A percentile compares a stretch with the other conserved stretches of the same genome.
Conservation (phyloP, 192 early-diverging fungal genomes). For the Rhizophagus sp. region DNA sequence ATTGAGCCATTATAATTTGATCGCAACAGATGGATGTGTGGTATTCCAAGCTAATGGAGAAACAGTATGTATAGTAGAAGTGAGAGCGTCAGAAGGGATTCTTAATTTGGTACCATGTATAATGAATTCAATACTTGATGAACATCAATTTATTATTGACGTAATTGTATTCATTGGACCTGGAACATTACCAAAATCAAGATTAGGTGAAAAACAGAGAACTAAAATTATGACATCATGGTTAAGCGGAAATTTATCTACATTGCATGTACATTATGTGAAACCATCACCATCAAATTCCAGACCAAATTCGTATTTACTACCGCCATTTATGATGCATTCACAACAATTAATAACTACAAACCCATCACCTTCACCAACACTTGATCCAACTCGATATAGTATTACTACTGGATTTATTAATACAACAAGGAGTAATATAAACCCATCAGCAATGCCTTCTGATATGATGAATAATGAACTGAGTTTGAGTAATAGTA, state of each 20-base stretch:
- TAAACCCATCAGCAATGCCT: not conserved
- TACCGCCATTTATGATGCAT: not conserved
- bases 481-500: not conserved
- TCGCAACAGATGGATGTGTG: slow-evolving; percentile 28
- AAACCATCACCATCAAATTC: not conserved
- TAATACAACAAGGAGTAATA: not conserved
- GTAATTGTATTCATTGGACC: slow-evolving; percentile 63
- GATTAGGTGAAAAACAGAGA: slow-evolving; percentile 67
- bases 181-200: slow-evolving; percentile 59
- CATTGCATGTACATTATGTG: slow-evolving; percentile 8
- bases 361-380: not conserved
- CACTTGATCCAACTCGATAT: slow-evolving; percentile 1
- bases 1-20: not conserved
- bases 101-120: slow-evolving; percentile 59
- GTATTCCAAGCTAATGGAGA: slow-evolving; percentile 46
- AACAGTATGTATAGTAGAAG: slow-evolving; percentile 41
- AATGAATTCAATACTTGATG: slow-evolving; percentile 67
- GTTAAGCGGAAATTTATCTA: not conserved
- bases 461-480: not conserved
- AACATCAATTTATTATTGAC: slow-evolving; percentile 71
- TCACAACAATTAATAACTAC: too few relatives aligned
- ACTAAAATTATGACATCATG: slow-evolving; percentile 37
- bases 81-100: slow-evolving; percentile 40
- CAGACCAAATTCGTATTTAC: not conserved
- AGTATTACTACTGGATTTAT: slow-evolving; percentile 9